Conservation (phyloP, 345 rosid genomes). For the Rhizophora apiculata region DNA sequence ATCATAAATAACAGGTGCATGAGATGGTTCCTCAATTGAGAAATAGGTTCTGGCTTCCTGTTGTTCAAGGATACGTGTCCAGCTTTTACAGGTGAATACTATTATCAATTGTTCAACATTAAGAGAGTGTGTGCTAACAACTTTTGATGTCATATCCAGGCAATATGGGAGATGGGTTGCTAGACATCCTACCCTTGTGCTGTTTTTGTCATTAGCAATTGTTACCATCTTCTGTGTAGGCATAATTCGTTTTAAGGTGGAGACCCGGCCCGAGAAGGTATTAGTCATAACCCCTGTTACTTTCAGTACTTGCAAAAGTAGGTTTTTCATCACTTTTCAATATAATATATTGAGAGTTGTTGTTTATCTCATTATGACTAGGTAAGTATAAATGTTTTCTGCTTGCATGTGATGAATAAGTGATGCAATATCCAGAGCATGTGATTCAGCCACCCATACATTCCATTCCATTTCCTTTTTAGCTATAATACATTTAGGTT, state of each 20-base stretch:
- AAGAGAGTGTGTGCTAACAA: slow-evolving; percentile 18
- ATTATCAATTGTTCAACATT: neutral
- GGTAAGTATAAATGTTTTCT: no score
- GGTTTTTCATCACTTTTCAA: neutral
- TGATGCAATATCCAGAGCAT: neutral
- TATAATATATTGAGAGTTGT: no score
- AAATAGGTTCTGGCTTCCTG: slow-evolving; percentile 18
- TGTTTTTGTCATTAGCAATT: slow-evolving; percentile 21
- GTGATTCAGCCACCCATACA: neutral
- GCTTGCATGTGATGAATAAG: neutral
- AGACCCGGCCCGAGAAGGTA: slow-evolving; percentile 32
- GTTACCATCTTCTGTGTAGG: slow-evolving; percentile 24
- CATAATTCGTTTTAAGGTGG: slow-evolving; percentile 23
- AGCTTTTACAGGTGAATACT: slow-evolving; percentile 24
- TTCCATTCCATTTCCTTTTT: neutral
- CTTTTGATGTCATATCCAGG: slow-evolving; percentile 20
- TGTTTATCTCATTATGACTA: no score
- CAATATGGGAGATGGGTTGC: slow-evolving; percentile 27
- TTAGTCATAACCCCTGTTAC: neutral
- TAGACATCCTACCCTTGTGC: slow-evolving; percentile 22
- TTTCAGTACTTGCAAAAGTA: neutral
- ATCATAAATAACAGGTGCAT: slow-evolving; percentile 24
- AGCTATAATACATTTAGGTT: neutral
- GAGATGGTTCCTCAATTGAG: slow-evolving; percentile 21
- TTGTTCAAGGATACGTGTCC: slow-evolving; percentile 16